A percentile compares a stretch with the other conserved stretches of the same genome.
Conservation (phyloP, 192 early-diverging fungal genomes). For the Phlyctochytrium bullatum region DNA sequence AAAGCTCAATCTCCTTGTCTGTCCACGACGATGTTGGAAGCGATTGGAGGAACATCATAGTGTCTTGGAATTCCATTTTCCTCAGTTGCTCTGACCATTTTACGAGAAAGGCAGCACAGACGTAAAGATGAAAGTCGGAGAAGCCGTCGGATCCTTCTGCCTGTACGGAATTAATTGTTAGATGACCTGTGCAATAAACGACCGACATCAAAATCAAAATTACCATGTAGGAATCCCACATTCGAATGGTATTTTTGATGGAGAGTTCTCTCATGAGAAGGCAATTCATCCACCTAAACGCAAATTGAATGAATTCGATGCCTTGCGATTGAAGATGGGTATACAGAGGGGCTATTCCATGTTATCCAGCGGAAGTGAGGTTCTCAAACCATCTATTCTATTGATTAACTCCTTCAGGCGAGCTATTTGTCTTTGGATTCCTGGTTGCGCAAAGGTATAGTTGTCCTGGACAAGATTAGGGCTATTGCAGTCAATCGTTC, state of each 20-base stretch:
- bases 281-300: slow-evolving; percentile 99
- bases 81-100: slow-evolving; percentile 87
- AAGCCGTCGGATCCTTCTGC: slow-evolving; percentile 88
- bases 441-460: slow-evolving; percentile 95
- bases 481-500: no score
- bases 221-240: slow-evolving; percentile 99
- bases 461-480: slow-evolving; percentile 66
- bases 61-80: slow-evolving; percentile 77
- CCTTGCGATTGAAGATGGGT: slow-evolving; percentile 82
- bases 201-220: background rate
- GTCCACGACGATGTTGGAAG: slow-evolving; percentile 84
- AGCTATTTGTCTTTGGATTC: slow-evolving; percentile 88
- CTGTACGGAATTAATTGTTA: slow-evolving; percentile 28
- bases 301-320: slow-evolving; percentile 98
- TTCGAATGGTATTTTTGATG: slow-evolving; percentile 82
- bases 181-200: background rate
- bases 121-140: slow-evolving; percentile 96
- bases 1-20: slow-evolving; percentile 88
- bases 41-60: slow-evolving; percentile 91
- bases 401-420: slow-evolving; percentile 88
- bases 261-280: slow-evolving; percentile 94
- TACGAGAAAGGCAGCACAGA: slow-evolving; percentile 96
- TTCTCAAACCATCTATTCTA: slow-evolving; percentile 75
- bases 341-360: slow-evolving; percentile 63
- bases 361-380: slow-evolving; percentile 1